Evolutionary conservation across 345 rosid species (phyloP), one percentile per base, ranked within the genome.

Genomic region (Crucihimalaya himalaica): DNA sequence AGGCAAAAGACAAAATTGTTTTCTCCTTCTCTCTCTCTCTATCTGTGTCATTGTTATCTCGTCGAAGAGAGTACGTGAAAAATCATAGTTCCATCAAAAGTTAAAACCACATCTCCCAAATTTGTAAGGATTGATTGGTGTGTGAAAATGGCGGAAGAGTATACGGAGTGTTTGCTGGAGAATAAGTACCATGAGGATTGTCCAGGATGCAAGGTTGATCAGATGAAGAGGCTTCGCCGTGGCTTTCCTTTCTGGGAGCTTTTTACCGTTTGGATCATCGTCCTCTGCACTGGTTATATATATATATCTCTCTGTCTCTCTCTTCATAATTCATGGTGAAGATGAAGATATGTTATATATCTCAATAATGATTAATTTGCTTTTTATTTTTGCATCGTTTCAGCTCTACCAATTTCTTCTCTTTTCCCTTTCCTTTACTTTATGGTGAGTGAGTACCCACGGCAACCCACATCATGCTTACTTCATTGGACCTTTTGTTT

Each of bases 371-470:
- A 6, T 11, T 0, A n/a, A n/a, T n/a, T n/a, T n/a, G n/a, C 42
- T 29, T 27, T 34, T 25, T 8, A 2, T 4, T 28, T 19, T 1
- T 51, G 54, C 9, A 21, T 16, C n/a, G 25, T 87, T 40, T 79
- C 90, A 95, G 99, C 93, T 18, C 80, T 92, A 79, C 96, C 97
- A 11, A 87, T 90, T 73, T 87, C 93, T 20, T 87, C 96, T 65
- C 87, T 95, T 15, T 95, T 95, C 65, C 97, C 99, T 0, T 95
- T 88, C 65, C 85, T 95, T 63, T 95, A 95, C 62, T 95, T 88
- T 78, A 88, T 90, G 98, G 98, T 90, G 70, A 90, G 96, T 78
- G 34, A 10, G 39, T 10, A 2, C 5, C n/a, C n/a, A n/a, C n/a
- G n/a, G n/a, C n/a, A n/a, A 61, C 32, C 25, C 15, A 54, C 51